Evolutionary conservation across 805 yeast genomes (phyloP).

Genomic region (Starmera dryadoides): DNA sequence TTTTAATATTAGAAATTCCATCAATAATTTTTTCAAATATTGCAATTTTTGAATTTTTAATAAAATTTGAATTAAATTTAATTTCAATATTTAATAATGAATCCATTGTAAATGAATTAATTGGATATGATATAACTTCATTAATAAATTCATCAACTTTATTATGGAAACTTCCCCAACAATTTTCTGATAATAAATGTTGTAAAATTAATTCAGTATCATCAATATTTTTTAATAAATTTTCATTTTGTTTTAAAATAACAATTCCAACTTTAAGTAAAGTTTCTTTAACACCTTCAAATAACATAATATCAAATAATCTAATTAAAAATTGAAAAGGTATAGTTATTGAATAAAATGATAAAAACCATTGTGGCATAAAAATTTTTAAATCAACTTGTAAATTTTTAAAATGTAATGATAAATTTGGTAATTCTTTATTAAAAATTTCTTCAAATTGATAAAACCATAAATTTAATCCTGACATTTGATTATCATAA

Average conservation of each 20-base stretch:
- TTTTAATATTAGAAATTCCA: not conserved
- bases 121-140: slow-evolving; percentile 18
- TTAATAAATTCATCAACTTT: slow-evolving; percentile 28
- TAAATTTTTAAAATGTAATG: slow-evolving; percentile 31
- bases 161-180: slow-evolving; percentile 34
- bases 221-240: slow-evolving; percentile 24
- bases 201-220: slow-evolving; percentile 34
- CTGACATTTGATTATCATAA: slow-evolving; percentile 46
- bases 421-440: slow-evolving; percentile 32
- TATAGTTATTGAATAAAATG: slow-evolving; percentile 52
- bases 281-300: slow-evolving; percentile 47
- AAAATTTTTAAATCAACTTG: slow-evolving; percentile 38
- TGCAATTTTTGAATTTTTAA: not conserved
- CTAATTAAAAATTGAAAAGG: slow-evolving; percentile 44
- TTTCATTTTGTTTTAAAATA: slow-evolving; percentile 40
- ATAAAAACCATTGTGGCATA: slow-evolving; percentile 62
- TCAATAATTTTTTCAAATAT: slow-evolving; percentile 4
- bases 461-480: slow-evolving; percentile 42
- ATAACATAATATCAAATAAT: slow-evolving; percentile 42
- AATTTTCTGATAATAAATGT: slow-evolving; percentile 29
- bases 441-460: slow-evolving; percentile 42
- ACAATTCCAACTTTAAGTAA: slow-evolving; percentile 52
- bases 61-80: not conserved
- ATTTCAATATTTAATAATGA: slow-evolving; percentile 4
- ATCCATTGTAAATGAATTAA: slow-evolving; percentile 6